Conservation (phyloP, 2,329 filamentous ascomycete species). For the Aspergillus sclerotialis region DNA sequence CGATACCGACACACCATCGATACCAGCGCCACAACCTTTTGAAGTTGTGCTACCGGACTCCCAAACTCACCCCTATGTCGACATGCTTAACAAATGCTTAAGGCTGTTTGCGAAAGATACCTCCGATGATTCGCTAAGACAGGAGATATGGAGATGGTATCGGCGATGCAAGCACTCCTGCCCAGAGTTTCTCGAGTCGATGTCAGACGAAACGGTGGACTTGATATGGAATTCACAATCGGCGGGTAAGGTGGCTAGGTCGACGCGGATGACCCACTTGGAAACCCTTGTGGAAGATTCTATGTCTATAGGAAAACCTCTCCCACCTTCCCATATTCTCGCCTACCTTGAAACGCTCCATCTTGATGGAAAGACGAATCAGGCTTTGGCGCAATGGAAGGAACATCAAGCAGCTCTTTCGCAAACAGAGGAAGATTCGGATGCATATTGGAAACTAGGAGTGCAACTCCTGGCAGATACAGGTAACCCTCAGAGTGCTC, state of each 20-base stretch:
- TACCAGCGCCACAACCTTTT: slow-evolving; percentile 15
- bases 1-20: slow-evolving; percentile 12
- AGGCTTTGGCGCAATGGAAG: slow-evolving; percentile 60
- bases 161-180: slow-evolving; percentile 42
- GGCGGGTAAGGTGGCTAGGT: slow-evolving; percentile 38
- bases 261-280: slow-evolving; percentile 52
- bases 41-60: slow-evolving; percentile 28
- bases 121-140: slow-evolving; percentile 21
- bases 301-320: slow-evolving; percentile 48
- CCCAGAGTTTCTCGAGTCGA: slow-evolving; percentile 42
- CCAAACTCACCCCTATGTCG: slow-evolving; percentile 31
- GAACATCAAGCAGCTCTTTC: slow-evolving; percentile 50
- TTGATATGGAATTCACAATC: slow-evolving; percentile 57
- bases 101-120: slow-evolving; percentile 21
- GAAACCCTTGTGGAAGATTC: slow-evolving; percentile 61
- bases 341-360: slow-evolving; percentile 64
- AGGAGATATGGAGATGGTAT: slow-evolving; percentile 45
- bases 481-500: slow-evolving; percentile 42
- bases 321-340: slow-evolving; percentile 55
- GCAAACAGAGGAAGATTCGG: slow-evolving; percentile 28
- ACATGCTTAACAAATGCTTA: slow-evolving; percentile 34
- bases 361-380: slow-evolving; percentile 51
- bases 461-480: slow-evolving; percentile 44
- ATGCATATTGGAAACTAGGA: slow-evolving; percentile 43
- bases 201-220: slow-evolving; percentile 58